Conservation (phyloP, 2,329 filamentous ascomycete species). For the Lasiodiplodia hormozganensis region DNA sequence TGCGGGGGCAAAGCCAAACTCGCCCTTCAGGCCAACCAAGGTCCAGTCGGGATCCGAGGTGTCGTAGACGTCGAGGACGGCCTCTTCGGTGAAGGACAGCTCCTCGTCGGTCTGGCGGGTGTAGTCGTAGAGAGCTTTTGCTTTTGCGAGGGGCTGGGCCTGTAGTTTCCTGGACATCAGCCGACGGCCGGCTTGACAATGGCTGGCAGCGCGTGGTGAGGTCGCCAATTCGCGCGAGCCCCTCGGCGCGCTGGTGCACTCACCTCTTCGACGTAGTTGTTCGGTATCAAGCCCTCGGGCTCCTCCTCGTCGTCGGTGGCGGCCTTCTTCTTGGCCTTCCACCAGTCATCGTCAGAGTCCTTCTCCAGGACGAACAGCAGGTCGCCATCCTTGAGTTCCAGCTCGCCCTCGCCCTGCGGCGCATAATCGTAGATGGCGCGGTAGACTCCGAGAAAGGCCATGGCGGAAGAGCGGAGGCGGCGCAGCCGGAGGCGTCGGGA, state of each 20-base stretch:
- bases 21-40: slow-evolving; percentile 80
- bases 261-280: slow-evolving; percentile 95
- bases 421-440: slow-evolving; percentile 91
- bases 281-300: slow-evolving; percentile 86
- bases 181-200: not conserved
- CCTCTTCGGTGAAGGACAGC: slow-evolving; percentile 92
- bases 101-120: slow-evolving; percentile 97
- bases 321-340: slow-evolving; percentile 91
- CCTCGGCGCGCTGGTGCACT: slow-evolving; percentile 39
- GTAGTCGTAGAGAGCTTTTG: slow-evolving; percentile 97
- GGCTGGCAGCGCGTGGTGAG: slow-evolving; percentile 3
- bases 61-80: slow-evolving; percentile 83
- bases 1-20: slow-evolving; percentile 92
- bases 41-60: slow-evolving; percentile 96
- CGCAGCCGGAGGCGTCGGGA: not conserved
- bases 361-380: slow-evolving; percentile 89
- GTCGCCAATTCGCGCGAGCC: slow-evolving; percentile 6
- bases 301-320: slow-evolving; percentile 85
- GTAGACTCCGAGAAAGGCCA: slow-evolving; percentile 94
- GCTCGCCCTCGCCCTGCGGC: slow-evolving; percentile 84
- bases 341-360: slow-evolving; percentile 79
- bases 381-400: slow-evolving; percentile 85
- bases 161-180: slow-evolving; percentile 43
- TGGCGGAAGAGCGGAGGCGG: slow-evolving; percentile 45
- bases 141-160: slow-evolving; percentile 71